These are phyloP conservation scores for Saccharomycopsis selenospora DNA, from an alignment of 805 yeast genomes.

Conservation along the genomic window DNA sequence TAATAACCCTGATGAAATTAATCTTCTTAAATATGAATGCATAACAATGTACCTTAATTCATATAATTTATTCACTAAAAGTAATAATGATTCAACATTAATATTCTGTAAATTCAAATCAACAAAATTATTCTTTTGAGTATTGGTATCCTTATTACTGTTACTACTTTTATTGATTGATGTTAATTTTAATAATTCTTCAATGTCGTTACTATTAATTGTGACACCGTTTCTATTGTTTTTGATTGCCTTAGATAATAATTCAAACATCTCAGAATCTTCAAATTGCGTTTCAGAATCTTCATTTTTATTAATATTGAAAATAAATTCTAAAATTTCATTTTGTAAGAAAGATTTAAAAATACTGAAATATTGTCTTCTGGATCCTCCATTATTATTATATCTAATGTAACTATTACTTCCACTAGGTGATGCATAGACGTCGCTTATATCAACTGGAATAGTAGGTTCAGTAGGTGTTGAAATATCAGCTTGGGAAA, in stretches of 20 bases:
- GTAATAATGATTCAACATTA: slow-evolving; percentile 30
- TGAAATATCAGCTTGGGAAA: not conserved
- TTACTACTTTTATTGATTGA: no score
- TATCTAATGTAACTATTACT: not conserved
- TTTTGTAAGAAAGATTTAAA: slow-evolving; percentile 28
- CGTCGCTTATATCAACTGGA: not conserved
- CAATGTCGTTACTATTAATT: not conserved
- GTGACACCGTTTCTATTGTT: slow-evolving; percentile 14
- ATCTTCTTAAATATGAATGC: slow-evolving; percentile 64
- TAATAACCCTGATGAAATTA: slow-evolving; percentile 81
- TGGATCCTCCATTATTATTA: not conserved
- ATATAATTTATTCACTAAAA: slow-evolving; percentile 44
- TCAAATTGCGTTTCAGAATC: not conserved
- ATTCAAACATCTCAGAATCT: not conserved
- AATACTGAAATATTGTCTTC: slow-evolving; percentile 8
- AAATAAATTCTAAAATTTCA: slow-evolving; percentile 36
- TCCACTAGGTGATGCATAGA: not conserved
- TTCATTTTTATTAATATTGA: slow-evolving; percentile 26
- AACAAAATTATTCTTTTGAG: not conserved
- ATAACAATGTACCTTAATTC: slow-evolving; percentile 45
- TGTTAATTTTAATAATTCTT: not conserved
- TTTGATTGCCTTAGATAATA: slow-evolving; percentile 16
- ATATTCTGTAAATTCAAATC: slow-evolving; percentile 18
- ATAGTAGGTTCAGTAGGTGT: not conserved
- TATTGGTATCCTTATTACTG: not conserved